Conservation (phyloP, 176 grass and related monocot genomes). For the Hordeum marinum region DNA sequence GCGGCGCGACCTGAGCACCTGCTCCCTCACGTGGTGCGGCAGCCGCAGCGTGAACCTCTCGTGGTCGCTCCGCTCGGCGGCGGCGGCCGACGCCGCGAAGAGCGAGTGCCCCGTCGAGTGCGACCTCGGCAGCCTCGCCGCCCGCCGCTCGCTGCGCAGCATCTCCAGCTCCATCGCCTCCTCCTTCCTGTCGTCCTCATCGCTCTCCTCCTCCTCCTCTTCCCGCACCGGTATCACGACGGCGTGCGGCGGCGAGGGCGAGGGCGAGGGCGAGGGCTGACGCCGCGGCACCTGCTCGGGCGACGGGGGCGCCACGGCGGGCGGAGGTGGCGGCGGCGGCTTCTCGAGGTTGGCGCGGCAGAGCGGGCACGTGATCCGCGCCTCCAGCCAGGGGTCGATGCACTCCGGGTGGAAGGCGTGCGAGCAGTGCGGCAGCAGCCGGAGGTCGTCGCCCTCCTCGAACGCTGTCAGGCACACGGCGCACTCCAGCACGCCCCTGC, state of each 20-base stretch:
- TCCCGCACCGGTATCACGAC: constrained; percentile 27
- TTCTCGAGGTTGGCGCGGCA: constrained; percentile 64
- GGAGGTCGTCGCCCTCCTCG: constrained; percentile 77
- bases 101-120: constrained; percentile 46
- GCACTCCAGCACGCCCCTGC: constrained; percentile 67
- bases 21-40: constrained; percentile 51
- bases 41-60: constrained; percentile 84
- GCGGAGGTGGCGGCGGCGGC: not conserved
- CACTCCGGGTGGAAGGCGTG: constrained; percentile 95
- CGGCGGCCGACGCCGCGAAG: not conserved
- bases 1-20: constrained; percentile 49
- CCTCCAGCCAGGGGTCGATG: constrained; percentile 84
- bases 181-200: constrained; percentile 44
- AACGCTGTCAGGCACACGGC: constrained; percentile 90
- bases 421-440: constrained; percentile 74
- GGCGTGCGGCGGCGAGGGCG: constrained; percentile 10
- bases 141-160: constrained; percentile 47
- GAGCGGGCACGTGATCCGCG: constrained; percentile 66
- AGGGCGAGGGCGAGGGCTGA: not conserved
- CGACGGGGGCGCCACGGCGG: not conserved
- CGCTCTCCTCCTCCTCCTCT: constrained; percentile 12
- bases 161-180: constrained; percentile 60
- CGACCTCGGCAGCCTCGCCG: constrained; percentile 48
- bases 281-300: not conserved
- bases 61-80: constrained; percentile 24